Evolutionary conservation across 2,329 filamentous ascomycete species (phyloP), one percentile per base, ranked within the genome.

Genomic region (Claviceps paspali): DNA sequence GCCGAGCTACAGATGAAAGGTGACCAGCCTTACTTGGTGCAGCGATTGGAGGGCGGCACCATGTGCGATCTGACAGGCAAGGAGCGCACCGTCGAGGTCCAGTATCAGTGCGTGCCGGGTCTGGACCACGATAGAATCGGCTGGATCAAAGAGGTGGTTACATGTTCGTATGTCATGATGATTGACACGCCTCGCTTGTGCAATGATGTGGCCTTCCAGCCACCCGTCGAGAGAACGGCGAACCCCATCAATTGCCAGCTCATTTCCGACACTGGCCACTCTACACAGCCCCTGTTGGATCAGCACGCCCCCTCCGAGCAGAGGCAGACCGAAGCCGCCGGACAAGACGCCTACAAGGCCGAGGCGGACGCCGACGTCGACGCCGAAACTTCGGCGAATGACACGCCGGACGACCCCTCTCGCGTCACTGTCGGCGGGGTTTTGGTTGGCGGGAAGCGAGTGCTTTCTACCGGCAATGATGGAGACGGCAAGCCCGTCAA

Each of bases 91-190:
- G 80, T 94, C 45, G 87, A 95, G 56, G 75, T 95, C 8, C 82
- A 85, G 48, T 77, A 76, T 47, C 73, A 76, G 53, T 94, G 86
- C 61, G 79, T 83, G 49, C 84, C 83, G 0, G 78, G 82, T 34
- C 67, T 76, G 23, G 73, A 73, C 3, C 67, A 64, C 33, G 79
- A 93, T 54, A 75, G 79, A 33, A 94, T 95, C 49, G 80, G 79
- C 30, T 86, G 84, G 76, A 92, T 95, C 59, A 94, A 94, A 57
- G 87, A 95, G 55, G 76, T 88, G 1, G 82, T 80, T 3, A 94
- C 85, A 9, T 95, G 87, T 60, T 76, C 84, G 10, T 95, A 95
- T 53, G 67, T 94, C 38, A 94, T 95, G 86, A 76, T 93, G 23
- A 74, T 95, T 44, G 82, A 93, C 53, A 94, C 87, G 0, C 84